Evolutionary conservation across 2,329 filamentous ascomycete genomes (phyloP), one percentile per base, ranked within the genome.

Genomic region (Diaporthe capsici): DNA sequence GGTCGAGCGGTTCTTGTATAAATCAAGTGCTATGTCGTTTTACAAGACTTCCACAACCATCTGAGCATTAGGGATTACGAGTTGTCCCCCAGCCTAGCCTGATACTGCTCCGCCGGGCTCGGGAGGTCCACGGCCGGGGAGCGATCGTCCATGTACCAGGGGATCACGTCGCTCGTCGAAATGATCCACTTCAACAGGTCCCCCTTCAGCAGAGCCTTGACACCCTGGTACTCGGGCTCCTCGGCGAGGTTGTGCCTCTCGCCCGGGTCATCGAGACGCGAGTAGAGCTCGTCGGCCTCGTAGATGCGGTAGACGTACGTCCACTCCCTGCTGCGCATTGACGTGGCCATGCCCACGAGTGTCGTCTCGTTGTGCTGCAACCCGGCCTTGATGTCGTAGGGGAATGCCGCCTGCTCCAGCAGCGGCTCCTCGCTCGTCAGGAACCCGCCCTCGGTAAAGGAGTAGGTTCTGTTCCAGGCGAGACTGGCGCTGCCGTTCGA

Each of bases 291-390:
- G 0, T 82, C 78, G 0, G 84, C 82, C 76, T 88, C 86, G 71
- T 88, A 88, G 2, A 88, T 77, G 1, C 86, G 81, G 68, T 88
- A 88, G 0, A 88, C 79, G 57, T 83, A 88, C 0, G 85, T 85
- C 83, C 84, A 87, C 0, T 82, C 78, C 70, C 82, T 77, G 49
- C 84, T 80, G 0, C 85, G 80, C 3, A 85, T 76, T 3, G 82
- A 80, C 0, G 87, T 82, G 0, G 85, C 84, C 68, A 87, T 88
- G 0, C 86, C 86, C 0, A 87, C 86, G 0, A 87, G 75, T 0
- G 79, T 80, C 0, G 85, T 85, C 65, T 88, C 84, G 15, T 86
- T 82, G 75, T 88, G 86, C 76, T 88, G 87, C 7, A 88, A 81
- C 0, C 79, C 81, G 0, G 82, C 83, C 76, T 88, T 88, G 63